Evolutionary conservation across 768 basidiomycete species (phyloP).

Genomic region (Pleurotus cornucopiae): DNA sequence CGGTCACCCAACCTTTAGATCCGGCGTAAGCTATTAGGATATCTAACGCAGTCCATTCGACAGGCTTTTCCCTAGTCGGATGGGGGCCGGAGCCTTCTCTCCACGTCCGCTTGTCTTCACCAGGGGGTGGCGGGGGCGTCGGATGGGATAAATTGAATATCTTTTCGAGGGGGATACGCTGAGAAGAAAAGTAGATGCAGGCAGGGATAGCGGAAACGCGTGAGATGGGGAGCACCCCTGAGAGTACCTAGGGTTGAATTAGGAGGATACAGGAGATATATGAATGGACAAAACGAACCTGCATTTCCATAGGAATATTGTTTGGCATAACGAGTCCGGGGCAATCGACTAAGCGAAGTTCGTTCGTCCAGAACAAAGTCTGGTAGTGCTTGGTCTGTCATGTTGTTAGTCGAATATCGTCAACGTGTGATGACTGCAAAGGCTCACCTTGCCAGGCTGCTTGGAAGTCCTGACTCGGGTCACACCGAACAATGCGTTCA

Average conservation of each 20-base stretch:
- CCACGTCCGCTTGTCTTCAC: conserved; percentile 78
- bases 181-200: conserved; percentile 68
- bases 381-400: conserved; percentile 90
- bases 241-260: conserved; percentile 46
- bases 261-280: neutral
- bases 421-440: neutral
- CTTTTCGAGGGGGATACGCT: conserved; percentile 72
- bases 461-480: conserved; percentile 77
- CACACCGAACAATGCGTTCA: conserved; percentile 87
- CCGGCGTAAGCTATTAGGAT: conserved; percentile 76
- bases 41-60: conserved; percentile 81
- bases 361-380: conserved; percentile 83
- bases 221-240: conserved; percentile 73
- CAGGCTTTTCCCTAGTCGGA: conserved; percentile 16
- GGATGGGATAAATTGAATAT: conserved; percentile 62
- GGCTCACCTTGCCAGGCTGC: conserved; percentile 77
- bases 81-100: conserved; percentile 40
- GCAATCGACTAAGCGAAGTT: conserved; percentile 90
- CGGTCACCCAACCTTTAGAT: conserved; percentile 82
- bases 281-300: conserved; percentile 36
- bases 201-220: conserved; percentile 80
- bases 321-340: conserved; percentile 93
- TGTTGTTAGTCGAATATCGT: neutral
- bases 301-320: conserved; percentile 76
- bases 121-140: conserved; percentile 22